Evolutionary conservation across 148 eudicot species (phyloP), one percentile per base, ranked within the genome.

Genomic region (Dianthus caryophyllus): DNA sequence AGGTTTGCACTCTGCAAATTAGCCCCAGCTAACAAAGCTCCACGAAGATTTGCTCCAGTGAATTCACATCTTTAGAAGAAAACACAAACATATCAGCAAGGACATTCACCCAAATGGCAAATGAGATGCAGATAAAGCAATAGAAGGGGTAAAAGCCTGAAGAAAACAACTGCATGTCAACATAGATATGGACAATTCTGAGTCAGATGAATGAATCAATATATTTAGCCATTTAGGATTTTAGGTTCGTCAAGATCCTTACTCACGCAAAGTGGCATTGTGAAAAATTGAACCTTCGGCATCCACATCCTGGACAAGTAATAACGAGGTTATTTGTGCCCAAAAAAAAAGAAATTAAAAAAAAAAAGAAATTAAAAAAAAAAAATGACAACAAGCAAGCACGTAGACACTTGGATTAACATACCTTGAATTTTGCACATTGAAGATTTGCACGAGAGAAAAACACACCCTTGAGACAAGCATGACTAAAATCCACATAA

Each of bases 391-490:
- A 61, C 38, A 21, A 43, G 26, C 53, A 14, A 46, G 58, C 11
- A 64, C 29, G 57, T 22, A 20, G 0, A 48, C 60, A 47, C 39
- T 51, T 53, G 36, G 51, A 44, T 33, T 58, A 52, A 50, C 78
- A 62, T 70, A 88, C 96, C 82, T 78, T 79, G 77, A 92, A 92
- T 67, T 92, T 92, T 24, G 98, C 98, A 77, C 96, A 87, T 39
- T 89, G 96, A 75, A 92, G 96, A 78, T 89, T 84, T 75, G 98
- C 93, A 79, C 91, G 96, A n/a, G 98, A 92, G 80, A 92, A 92
- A 79, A 89, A 89, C 21, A 92, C 98, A 74, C 71, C 81, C 65
- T 83, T 85, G 18, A 92, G 86, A 77, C 88, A 82, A 66, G 96
- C 96, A 78, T 83, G 85, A 69, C 98, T 92, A 81, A 92, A 92